Evolutionary conservation across 2,329 filamentous ascomycete genomes (phyloP).

Genomic region (Cladosporium sp.): DNA sequence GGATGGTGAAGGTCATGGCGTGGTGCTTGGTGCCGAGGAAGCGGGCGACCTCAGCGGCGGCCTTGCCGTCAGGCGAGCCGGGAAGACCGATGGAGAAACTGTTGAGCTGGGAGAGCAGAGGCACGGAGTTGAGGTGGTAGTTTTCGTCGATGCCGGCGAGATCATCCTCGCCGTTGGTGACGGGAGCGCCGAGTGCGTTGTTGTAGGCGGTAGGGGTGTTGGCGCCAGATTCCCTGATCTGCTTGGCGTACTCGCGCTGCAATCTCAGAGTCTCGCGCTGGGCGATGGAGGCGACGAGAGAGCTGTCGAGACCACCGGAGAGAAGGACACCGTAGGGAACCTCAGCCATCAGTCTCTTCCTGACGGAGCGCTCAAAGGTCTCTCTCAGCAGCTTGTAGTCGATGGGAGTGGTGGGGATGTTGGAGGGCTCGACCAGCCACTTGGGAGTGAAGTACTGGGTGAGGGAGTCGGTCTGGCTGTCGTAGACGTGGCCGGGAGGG

Average conservation of each 20-base stretch:
- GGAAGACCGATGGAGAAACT: slow-evolving; percentile 98
- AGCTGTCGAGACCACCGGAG: slow-evolving; percentile 93
- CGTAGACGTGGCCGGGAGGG: slow-evolving; percentile 92
- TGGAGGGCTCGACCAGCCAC: slow-evolving; percentile 79
- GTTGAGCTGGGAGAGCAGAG: slow-evolving; percentile 91
- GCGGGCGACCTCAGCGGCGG: slow-evolving; percentile 87
- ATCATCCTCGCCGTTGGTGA: slow-evolving; percentile 50
- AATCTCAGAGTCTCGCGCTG: slow-evolving; percentile 84
- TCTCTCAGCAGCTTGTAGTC: slow-evolving; percentile 79
- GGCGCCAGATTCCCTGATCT: slow-evolving; percentile 31
- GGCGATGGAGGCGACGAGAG: slow-evolving; percentile 89
- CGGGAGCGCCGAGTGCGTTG: slow-evolving; percentile 35
- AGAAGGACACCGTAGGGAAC: slow-evolving; percentile 95
- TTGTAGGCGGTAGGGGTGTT: slow-evolving; percentile 27
- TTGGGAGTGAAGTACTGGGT: slow-evolving; percentile 87
- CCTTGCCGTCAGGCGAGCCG: slow-evolving; percentile 85
- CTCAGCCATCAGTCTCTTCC: slow-evolving; percentile 97
- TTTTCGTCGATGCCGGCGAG: slow-evolving; percentile 94
- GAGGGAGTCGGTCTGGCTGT: slow-evolving; percentile 81
- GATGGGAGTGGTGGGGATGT: slow-evolving; percentile 72
- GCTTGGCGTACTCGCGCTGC: slow-evolving; percentile 45
- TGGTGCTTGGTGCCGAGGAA: slow-evolving; percentile 98
- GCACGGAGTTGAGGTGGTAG: slow-evolving; percentile 82
- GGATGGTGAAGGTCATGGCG: slow-evolving; percentile 95
- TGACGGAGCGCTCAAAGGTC: slow-evolving; percentile 82